phyloP scores from a whole-genome alignment of 2,329 filamentous ascomycete genomes.

The Venturia pyrina region DNA sequence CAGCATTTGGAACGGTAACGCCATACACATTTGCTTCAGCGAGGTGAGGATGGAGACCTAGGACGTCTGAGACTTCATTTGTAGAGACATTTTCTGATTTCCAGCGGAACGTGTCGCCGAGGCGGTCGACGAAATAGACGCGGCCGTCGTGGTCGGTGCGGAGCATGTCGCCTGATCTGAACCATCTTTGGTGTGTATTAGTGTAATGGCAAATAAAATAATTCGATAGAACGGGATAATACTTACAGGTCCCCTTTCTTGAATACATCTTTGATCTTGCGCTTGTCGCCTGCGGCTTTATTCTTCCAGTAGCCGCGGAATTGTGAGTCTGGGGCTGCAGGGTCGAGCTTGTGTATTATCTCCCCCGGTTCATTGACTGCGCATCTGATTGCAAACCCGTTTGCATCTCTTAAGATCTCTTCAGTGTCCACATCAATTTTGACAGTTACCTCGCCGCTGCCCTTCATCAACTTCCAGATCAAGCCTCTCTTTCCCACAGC shows the following conservation, averaged over 20 bases:
- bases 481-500: slow-evolving; percentile 25
- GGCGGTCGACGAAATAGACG: slow-evolving; percentile 28
- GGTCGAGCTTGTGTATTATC: slow-evolving; percentile 24
- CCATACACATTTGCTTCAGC: slow-evolving; percentile 37
- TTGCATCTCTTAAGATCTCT: slow-evolving; percentile 25
- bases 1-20: slow-evolving; percentile 33
- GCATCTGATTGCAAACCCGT: slow-evolving; percentile 26
- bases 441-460: slow-evolving; percentile 23
- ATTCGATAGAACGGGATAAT: too few relatives aligned
- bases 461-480: slow-evolving; percentile 25
- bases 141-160: slow-evolving; percentile 25
- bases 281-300: slow-evolving; percentile 21
- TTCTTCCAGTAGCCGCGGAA: slow-evolving; percentile 27
- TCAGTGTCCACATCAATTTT: slow-evolving; percentile 30
- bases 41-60: slow-evolving; percentile 31
- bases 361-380: slow-evolving; percentile 26
- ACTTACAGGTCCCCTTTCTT: slow-evolving; percentile 29
- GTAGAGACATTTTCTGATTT: slow-evolving; percentile 38
- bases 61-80: slow-evolving; percentile 33
- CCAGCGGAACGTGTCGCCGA: slow-evolving; percentile 32
- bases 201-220: background rate
- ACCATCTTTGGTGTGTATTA: slow-evolving; percentile 14
- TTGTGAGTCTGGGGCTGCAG: slow-evolving; percentile 17
- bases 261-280: slow-evolving; percentile 26
- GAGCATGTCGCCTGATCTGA: slow-evolving; percentile 30